These are phyloP conservation scores for Chrysopogon serrulatus DNA, from an alignment of 176 grass and related monocot species.

Conservation along the genomic window DNA sequence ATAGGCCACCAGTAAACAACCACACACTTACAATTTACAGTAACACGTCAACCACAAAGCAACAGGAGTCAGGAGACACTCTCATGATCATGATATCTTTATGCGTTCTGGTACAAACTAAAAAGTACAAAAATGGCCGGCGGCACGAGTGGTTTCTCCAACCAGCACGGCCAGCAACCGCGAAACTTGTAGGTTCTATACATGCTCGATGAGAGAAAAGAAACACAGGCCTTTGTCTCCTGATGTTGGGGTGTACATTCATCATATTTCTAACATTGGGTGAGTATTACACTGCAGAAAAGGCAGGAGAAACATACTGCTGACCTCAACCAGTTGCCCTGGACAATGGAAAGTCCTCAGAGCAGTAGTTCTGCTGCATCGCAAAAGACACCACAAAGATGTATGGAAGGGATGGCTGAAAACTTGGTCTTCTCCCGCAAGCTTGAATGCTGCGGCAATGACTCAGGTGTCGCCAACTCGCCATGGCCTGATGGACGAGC, in stretches of 20 bases:
- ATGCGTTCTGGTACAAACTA: constrained; percentile 22
- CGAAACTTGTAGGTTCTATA: constrained; percentile 40
- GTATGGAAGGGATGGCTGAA: constrained; percentile 27
- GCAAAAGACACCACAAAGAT: constrained; percentile 51
- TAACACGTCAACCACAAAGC: constrained; percentile 14
- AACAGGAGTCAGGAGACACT: neutral
- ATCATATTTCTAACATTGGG: constrained; percentile 42
- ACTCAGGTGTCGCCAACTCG: constrained; percentile 19
- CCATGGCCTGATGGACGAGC: constrained; percentile 16
- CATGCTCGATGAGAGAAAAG: constrained; percentile 22
- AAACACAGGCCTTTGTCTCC: constrained; percentile 15
- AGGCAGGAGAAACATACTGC: constrained; percentile 34
- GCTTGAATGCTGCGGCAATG: constrained; percentile 30
- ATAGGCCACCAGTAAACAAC: neutral
- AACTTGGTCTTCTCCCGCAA: constrained; percentile 28
- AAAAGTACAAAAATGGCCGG: constrained; percentile 18
- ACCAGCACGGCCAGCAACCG: neutral
- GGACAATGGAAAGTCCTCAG: constrained; percentile 64
- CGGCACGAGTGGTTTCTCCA: constrained; percentile 6
- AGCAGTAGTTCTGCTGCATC: constrained; percentile 39
- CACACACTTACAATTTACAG: neutral
- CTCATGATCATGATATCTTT: constrained; percentile 28
- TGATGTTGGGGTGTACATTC: constrained; percentile 31
- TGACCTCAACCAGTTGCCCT: constrained; percentile 59
- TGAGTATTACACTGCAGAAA: constrained; percentile 38